Percentiles rank a stretch among this genome's conserved stretches.
phyloP scores from a whole-genome alignment of 257 asterid species.

The Haberlea rhodopensis region DNA sequence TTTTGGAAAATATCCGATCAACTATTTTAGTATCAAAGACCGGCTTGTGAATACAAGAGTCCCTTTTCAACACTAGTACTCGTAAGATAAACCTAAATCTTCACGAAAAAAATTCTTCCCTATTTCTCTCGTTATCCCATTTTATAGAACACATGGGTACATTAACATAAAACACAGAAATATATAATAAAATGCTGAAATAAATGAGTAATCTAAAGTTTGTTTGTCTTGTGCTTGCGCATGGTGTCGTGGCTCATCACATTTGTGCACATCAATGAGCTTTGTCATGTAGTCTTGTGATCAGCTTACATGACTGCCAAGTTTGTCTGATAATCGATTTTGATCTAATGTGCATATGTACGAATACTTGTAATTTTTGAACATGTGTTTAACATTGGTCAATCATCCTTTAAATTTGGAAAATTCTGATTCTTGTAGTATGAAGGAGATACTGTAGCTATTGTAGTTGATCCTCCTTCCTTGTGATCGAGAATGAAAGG shows the following conservation, averaged over 20 bases:
- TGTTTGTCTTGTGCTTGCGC: no score
- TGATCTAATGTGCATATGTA: neutral
- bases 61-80: no score
- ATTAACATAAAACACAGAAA: no score
- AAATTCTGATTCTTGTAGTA: constrained; percentile 44
- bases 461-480: constrained; percentile 69
- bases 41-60: no score
- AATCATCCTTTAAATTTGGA: neutral
- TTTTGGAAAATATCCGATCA: no score
- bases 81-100: no score
- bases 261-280: neutral
- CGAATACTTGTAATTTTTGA: constrained; percentile 10
- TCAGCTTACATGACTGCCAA: neutral
- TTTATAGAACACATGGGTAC: no score
- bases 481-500: constrained; percentile 58
- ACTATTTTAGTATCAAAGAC: no score
- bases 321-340: neutral
- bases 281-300: neutral
- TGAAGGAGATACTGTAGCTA: constrained; percentile 82
- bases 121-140: no score
- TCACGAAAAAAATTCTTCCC: no score
- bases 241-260: no score
- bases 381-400: constrained; percentile 8
- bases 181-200: no score
- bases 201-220: neutral